These are phyloP conservation scores for Paradendryphiella salina DNA, from an alignment of 2,329 filamentous ascomycete genomes.

Conservation along the genomic window DNA sequence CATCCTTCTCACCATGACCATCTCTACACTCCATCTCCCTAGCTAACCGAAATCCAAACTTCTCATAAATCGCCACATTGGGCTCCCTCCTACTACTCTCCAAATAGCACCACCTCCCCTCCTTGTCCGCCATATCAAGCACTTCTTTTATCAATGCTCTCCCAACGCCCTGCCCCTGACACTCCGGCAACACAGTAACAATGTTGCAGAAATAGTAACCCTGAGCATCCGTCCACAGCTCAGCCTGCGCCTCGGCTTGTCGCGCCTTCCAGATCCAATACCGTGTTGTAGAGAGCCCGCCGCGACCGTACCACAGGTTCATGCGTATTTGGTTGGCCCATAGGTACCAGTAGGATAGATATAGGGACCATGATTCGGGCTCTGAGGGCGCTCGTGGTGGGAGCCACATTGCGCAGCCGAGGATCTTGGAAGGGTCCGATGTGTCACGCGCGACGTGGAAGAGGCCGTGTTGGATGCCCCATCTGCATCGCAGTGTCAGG, in stretches of 20 bases:
- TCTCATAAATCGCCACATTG: conserved; percentile 71
- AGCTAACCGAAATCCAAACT: conserved; percentile 67
- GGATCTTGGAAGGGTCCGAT: conserved; percentile 54
- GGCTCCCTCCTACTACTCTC: conserved; percentile 70
- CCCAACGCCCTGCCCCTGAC: conserved; percentile 69
- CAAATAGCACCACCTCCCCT: conserved; percentile 68
- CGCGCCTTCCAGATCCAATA: conserved; percentile 74
- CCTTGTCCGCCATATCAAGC: conserved; percentile 64
- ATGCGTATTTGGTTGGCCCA: conserved; percentile 67
- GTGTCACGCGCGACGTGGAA: conserved; percentile 71
- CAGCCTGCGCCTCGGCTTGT: conserved; percentile 63
- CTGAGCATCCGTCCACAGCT: conserved; percentile 65
- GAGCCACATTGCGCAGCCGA: conserved; percentile 75
- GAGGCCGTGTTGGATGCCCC: conserved; percentile 70
- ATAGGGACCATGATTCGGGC: conserved; percentile 63
- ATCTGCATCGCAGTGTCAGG: conserved; percentile 66
- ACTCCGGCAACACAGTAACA: conserved; percentile 67
- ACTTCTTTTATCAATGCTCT: conserved; percentile 66
- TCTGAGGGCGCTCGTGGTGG: conserved; percentile 56
- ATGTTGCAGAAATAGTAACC: conserved; percentile 81
- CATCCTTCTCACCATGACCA: conserved; percentile 54
- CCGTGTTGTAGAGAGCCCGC: conserved; percentile 67
- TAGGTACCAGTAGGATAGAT: conserved; percentile 66
- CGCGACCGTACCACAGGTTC: conserved; percentile 69
- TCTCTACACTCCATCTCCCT: conserved; percentile 70